These are phyloP conservation scores for Lentithecium fluviatile DNA, from an alignment of 495 filamentous ascomycete species.

Conservation along the genomic window DNA sequence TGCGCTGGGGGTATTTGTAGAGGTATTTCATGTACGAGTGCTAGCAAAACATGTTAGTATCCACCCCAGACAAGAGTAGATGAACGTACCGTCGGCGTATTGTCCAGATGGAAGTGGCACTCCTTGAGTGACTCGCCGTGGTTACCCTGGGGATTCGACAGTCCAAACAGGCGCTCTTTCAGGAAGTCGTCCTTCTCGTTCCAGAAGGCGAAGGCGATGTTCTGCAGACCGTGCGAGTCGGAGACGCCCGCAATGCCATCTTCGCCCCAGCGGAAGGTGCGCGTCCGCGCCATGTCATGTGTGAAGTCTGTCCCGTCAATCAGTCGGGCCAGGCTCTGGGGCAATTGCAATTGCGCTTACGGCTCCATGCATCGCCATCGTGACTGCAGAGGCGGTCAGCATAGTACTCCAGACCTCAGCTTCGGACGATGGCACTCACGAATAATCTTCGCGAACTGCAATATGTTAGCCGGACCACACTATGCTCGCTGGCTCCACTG, in stretches of 20 bases:
- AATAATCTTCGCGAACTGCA: constrained; percentile 91
- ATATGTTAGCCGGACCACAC: constrained; percentile 18
- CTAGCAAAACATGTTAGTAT: constrained; percentile 44
- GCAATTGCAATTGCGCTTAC: constrained; percentile 53
- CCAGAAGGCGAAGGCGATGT: constrained; percentile 95
- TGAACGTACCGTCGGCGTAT: constrained; percentile 63
- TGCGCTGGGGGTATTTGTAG: constrained; percentile 92
- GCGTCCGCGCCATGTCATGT: constrained; percentile 83
- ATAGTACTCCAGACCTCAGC: constrained; percentile 19
- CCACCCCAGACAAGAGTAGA: constrained; percentile 36
- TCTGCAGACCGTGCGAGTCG: constrained; percentile 84
- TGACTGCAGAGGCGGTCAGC: constrained; percentile 43
- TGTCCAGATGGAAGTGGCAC: constrained; percentile 92
- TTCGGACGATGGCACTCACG: constrained; percentile 52
- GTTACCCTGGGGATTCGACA: constrained; percentile 94
- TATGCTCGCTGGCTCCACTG: constrained; percentile 37
- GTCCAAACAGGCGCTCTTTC: constrained; percentile 90
- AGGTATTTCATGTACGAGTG: constrained; percentile 99
- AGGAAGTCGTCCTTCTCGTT: constrained; percentile 93
- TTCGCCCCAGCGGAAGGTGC: constrained; percentile 91
- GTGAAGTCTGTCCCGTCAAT: constrained; percentile 66
- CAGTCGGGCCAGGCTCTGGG: constrained; percentile 6
- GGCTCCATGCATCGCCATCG: constrained; percentile 94
- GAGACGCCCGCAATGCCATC: constrained; percentile 96
- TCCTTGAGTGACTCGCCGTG: constrained; percentile 97